Percentiles rank a stretch among this genome's conserved stretches.
These are phyloP conservation scores for Ustilago nuda DNA, from an alignment of 1,284 basidiomycete genomes.

Conservation along the genomic window DNA sequence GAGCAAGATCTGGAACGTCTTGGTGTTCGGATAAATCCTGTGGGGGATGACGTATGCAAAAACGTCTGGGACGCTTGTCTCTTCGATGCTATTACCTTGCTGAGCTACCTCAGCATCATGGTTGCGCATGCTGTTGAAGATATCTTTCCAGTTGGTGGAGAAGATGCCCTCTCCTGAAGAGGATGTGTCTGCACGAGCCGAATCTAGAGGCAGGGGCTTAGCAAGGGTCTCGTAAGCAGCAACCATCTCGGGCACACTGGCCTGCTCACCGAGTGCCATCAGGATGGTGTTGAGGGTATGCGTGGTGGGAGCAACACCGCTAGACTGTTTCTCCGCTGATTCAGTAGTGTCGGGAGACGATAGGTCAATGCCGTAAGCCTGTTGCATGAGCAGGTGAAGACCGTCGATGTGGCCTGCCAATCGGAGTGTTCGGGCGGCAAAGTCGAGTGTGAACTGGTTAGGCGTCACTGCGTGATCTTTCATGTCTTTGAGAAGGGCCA, in stretches of 20 bases:
- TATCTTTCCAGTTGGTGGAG: conserved; percentile 39
- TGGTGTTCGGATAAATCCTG: conserved; percentile 57
- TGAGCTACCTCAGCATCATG: conserved; percentile 17
- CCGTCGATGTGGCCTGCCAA: conserved; percentile 60
- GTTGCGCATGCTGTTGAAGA: conserved; percentile 44
- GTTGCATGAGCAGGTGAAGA: conserved; percentile 52
- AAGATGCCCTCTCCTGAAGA: conserved; percentile 38
- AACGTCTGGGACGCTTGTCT: conserved; percentile 19
- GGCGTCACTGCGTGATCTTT: conserved; percentile 48
- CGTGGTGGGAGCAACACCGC: conserved; percentile 39
- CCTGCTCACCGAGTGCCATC: conserved; percentile 67
- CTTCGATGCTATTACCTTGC: conserved; percentile 11
- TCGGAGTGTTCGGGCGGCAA: conserved; percentile 57
- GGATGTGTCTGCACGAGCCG: not conserved
- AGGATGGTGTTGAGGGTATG: conserved; percentile 66
- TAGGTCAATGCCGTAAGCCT: conserved; percentile 63
- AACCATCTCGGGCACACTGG: conserved; percentile 63
- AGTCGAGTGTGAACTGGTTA: conserved; percentile 56
- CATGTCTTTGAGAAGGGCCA: conserved; percentile 57
- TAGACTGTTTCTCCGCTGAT: conserved; percentile 11
- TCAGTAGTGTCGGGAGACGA: conserved; percentile 43
- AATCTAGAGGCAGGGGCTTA: conserved; percentile 45
- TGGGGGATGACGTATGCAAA: conserved; percentile 29
- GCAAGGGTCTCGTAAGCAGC: conserved; percentile 62
- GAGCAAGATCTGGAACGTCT: conserved; percentile 55